Conservation (phyloP, 441 rosid genomes). For the Flueggea neowawraea region DNA sequence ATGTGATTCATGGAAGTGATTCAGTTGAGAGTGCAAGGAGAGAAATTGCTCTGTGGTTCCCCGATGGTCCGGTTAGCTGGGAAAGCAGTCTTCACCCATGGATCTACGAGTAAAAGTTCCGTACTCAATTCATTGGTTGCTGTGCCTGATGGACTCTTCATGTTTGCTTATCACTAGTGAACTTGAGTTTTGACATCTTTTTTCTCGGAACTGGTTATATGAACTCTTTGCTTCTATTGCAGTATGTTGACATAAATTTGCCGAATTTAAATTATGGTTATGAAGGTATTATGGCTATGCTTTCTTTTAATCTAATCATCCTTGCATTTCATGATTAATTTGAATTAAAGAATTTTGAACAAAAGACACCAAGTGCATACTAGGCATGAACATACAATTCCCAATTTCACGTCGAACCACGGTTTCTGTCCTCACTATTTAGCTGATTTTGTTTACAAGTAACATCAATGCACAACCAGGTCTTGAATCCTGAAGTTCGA, state of each 20-base stretch:
- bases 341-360: too few species aligned
- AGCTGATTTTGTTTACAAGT: too few species aligned
- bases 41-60: slow-evolving; percentile 94
- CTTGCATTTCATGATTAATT: too few species aligned
- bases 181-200: slow-evolving; percentile 2
- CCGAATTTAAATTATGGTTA: background rate
- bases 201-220: background rate
- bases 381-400: too few species aligned
- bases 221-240: too few species aligned
- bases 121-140: background rate
- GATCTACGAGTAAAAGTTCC: slow-evolving; percentile 61
- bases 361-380: too few species aligned
- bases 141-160: background rate
- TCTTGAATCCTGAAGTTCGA: too few species aligned
- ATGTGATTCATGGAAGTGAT: slow-evolving; percentile 94
- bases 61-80: slow-evolving; percentile 75
- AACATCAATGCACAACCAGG: too few species aligned
- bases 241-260: too few species aligned
- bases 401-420: too few species aligned
- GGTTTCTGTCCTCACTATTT: too few species aligned
- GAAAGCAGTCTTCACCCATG: slow-evolving; percentile 73
- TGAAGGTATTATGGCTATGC: background rate
- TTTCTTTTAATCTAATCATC: too few species aligned
- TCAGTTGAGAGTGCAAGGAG: slow-evolving; percentile 73
- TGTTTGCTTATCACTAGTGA: background rate